phyloP scores from a whole-genome alignment of 192 early-diverging fungal species.

The Rhizophlyctis rosea region DNA sequence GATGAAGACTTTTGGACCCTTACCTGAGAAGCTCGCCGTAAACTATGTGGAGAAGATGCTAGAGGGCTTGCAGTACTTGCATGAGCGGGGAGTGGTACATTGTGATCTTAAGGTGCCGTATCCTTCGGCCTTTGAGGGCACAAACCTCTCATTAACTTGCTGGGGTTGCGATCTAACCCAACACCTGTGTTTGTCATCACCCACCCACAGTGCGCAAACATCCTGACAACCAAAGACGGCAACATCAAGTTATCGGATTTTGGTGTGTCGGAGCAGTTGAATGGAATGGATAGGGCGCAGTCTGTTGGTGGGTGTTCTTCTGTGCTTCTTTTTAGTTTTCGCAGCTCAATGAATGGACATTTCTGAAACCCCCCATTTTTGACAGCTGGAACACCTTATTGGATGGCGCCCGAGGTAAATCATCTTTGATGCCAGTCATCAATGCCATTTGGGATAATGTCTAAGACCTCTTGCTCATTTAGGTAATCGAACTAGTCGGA shows the following conservation, averaged over 20 bases:
- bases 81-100: conserved; percentile 74
- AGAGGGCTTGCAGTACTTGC: conserved; percentile 81
- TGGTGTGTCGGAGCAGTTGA: conserved; percentile 83
- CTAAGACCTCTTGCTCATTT: too few species aligned
- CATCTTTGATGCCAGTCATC: too few species aligned
- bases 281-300: conserved; percentile 47
- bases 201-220: conserved; percentile 73
- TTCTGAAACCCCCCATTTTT: not conserved
- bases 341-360: not conserved
- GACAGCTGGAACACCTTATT: conserved; percentile 37
- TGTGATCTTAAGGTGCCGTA: conserved; percentile 80
- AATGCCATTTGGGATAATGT: too few species aligned
- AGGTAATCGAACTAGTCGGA: conserved; percentile 81
- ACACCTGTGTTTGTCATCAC: too few species aligned
- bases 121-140: too few species aligned
- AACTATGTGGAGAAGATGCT: conserved; percentile 83
- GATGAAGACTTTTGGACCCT: conserved; percentile 76
- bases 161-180: too few species aligned
- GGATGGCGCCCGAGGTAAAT: conserved; percentile 48
- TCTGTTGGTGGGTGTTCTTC: conserved; percentile 75
- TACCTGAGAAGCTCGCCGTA: conserved; percentile 82
- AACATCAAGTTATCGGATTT: conserved; percentile 93
- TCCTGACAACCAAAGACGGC: conserved; percentile 90
- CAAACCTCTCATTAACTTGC: too few species aligned
- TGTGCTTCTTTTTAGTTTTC: not conserved